A percentile compares a stretch with the other conserved stretches of the same genome.
Conservation (phyloP, 768 basidiomycete species). For the Lactarius akahatsu region DNA sequence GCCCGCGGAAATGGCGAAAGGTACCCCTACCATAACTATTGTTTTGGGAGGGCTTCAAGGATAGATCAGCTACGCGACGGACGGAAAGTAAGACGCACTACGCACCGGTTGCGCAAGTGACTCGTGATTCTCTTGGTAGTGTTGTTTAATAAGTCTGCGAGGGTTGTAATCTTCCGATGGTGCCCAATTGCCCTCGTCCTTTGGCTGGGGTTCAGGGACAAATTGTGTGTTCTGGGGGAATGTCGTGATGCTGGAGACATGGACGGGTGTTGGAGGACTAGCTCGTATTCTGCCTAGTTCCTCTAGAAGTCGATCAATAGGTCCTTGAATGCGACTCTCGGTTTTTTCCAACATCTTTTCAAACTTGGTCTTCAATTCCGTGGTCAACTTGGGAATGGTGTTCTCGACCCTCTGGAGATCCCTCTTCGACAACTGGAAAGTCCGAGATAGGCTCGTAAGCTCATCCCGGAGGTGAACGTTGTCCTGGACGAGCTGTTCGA, state of each 20-base stretch:
- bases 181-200: neutral
- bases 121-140: constrained; percentile 16
- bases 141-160: neutral
- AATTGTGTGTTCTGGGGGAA: constrained; percentile 1
- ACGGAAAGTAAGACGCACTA: neutral
- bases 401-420: constrained; percentile 21
- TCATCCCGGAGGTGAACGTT: constrained; percentile 10
- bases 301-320: constrained; percentile 19
- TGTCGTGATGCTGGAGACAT: constrained; percentile 1
- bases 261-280: constrained; percentile 8
- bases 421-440: constrained; percentile 15
- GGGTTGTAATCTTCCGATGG: constrained; percentile 8
- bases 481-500: neutral
- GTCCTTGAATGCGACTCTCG: constrained; percentile 10
- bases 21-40: neutral
- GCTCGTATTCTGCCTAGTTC: constrained; percentile 12
- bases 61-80: neutral
- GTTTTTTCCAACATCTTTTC: constrained; percentile 16
- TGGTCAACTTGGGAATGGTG: neutral
- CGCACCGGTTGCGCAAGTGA: constrained; percentile 13
- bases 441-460: constrained; percentile 2
- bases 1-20: constrained; percentile 11
- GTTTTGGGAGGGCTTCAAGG: neutral
- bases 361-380: constrained; percentile 14
- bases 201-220: neutral